Base-by-base conservation (phyloP, 345 rosid genomes). In the Eucalyptus fibrosa region DNA sequence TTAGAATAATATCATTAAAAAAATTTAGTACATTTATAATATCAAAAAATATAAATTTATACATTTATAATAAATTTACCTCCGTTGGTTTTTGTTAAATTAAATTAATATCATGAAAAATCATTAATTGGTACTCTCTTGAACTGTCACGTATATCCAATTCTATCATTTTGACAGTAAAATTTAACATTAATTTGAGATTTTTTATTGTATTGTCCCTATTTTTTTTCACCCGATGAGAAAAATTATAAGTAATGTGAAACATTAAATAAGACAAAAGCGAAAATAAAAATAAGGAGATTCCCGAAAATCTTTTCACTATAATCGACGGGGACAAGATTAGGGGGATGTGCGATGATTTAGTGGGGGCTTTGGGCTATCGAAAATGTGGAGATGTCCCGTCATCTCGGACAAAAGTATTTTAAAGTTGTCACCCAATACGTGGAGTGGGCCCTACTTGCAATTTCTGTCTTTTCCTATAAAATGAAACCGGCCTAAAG, bases 81-180 rank as follows among this genome's bases (percentile, higher is more conserved):
- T 56, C 4, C 3, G 0, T 56, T 10, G 2, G 0, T 56, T 56
- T 23, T 26, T 5, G 7, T 23, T 9, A 23, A 56, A 56, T 56
- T 56, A 56, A 0, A 56, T 56, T 56, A 56, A 24, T 56, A 56
- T 56, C 5, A 56, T 24, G 2, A 56, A 24, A 56, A 56, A 24
- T 0, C 1, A 56, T 26, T 24, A 56, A 56, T 24, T 2, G 3
- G 0, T 5, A 56, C 2, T 21, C 26, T 8, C 5, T 7, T 24
- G 0, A 56, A 10, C 3, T 56, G 5, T 4, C 62, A 23, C 1
- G 6, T 23, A 0, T 24, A 56, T 56, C 14, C 0, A 56, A 24
- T 2, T 24, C 0, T 24, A 4, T 24, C 3, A 24, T 56, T 56
- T 56, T 23, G 30, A 24, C 1, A 1, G 2, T 56, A 24, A 9